Evolutionary conservation across 1,284 basidiomycete genomes (phyloP), one percentile per base, ranked within the genome.

Genomic region (Ustilago cynodontis): DNA sequence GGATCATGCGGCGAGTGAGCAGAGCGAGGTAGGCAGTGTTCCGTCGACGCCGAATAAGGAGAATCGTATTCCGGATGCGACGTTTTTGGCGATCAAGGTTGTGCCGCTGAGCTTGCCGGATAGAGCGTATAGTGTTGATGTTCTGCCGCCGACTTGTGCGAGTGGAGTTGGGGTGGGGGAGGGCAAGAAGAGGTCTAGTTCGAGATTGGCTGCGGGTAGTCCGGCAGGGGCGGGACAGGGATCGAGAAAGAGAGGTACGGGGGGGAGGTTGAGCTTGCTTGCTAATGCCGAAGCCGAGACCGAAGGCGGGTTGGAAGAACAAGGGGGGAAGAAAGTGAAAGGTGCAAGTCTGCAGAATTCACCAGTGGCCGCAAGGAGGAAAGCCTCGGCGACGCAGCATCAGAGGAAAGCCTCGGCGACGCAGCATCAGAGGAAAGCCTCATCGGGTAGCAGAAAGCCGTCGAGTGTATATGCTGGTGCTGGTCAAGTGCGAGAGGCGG

Each of bases 41-140:
- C 61, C 64, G 1, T 76, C 73, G 13, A 71, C 68, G 14, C 68
- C 73, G 8, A 76, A 76, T 61, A 76, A 76, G 41, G 73, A 76
- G 47, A 76, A 76, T 20, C 59, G 63, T 16, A 39, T 62, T 16
- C 72, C 72, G 5, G 72, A 70, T 24, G 51, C 57, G 26, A 29
- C 5, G 22, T 59, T 70, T 24, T 47, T 75, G 28, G 67, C 63
- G 1, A 49, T 56, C 33, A 75, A 63, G n/a, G 52, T 55, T 7
- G 67, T 66, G 1, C 66, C 72, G n/a, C 20, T 59, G 3, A 56
- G 63, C 4, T 59, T 75, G 9, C 72, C 72, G 6, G 72, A 69
- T 24, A 54, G 72, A 3, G 63, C 72, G 8, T 66, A 70, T 41
- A 75, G 72, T 39, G 63, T 57, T 10, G 63, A 68, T 41, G 59